A percentile compares a stretch with the other conserved stretches of the same genome.
phyloP scores from a whole-genome alignment of 306 rosid species.

The Carpinus viminea region DNA sequence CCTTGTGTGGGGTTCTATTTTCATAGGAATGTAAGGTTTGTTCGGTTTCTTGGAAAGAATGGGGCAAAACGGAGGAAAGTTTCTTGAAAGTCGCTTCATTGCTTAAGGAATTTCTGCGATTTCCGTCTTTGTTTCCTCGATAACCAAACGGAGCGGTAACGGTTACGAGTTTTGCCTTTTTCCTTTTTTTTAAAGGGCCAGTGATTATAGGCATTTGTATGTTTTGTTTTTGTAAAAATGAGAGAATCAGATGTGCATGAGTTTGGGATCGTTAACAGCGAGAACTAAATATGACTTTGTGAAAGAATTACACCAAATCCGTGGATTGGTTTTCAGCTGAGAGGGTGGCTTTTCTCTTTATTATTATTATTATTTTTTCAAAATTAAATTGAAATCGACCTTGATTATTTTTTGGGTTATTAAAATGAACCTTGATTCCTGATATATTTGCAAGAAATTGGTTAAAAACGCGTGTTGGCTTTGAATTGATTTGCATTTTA shows the following conservation, averaged over 20 bases:
- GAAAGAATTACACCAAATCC: not conserved
- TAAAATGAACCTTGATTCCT: not conserved
- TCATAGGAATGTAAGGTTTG: not conserved
- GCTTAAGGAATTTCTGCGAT: not conserved
- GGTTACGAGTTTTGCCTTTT: not conserved
- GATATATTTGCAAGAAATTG: not conserved
- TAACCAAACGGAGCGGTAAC: slow-evolving; percentile 2
- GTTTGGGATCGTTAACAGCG: not conserved
- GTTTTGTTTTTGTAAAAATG: not conserved
- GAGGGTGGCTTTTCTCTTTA: not conserved
- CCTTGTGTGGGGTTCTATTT: not conserved
- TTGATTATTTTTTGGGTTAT: not conserved
- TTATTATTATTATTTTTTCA: too few relatives aligned
- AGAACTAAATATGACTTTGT: not conserved
- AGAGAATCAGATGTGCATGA: not conserved
- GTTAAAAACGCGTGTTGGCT: not conserved
- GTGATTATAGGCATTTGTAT: not conserved
- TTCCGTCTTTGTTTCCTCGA: not conserved
- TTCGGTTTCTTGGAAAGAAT: not conserved
- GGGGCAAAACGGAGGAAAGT: not conserved
- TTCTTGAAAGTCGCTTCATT: not conserved
- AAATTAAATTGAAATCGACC: not conserved
- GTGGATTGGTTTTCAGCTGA: not conserved
- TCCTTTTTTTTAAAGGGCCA: not conserved
- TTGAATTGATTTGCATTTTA: not conserved